Evolutionary conservation across 768 basidiomycete species (phyloP).

Genomic region (Lentinula edodes): DNA sequence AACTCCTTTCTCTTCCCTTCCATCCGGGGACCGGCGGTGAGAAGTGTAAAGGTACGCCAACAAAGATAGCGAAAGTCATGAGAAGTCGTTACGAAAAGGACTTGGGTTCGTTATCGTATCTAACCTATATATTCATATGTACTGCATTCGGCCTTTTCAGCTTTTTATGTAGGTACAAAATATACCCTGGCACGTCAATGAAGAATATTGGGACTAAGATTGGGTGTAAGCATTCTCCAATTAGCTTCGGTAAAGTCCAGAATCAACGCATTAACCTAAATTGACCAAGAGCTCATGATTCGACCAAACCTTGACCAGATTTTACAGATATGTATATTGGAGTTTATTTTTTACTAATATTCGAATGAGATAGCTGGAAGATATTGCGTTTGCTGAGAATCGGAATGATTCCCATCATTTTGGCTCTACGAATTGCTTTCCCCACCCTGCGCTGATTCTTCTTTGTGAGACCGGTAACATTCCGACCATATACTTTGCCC

Average conservation of each 20-base stretch:
- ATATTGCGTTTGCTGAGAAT: conserved; percentile 29
- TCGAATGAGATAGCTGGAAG: neutral
- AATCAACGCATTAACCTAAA: neutral
- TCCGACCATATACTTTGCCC: conserved; percentile 75
- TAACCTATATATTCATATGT: too few species aligned
- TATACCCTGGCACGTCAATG: neutral
- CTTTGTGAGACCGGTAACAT: conserved; percentile 66
- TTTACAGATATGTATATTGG: neutral
- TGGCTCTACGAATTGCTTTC: conserved; percentile 84
- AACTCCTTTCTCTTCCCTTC: too few species aligned
- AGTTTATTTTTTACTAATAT: neutral
- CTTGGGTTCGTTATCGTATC: too few species aligned
- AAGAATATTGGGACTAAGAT: neutral
- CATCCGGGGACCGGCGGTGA: too few species aligned
- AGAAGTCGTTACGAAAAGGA: too few species aligned
- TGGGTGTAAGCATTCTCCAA: neutral
- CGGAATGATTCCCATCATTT: conserved; percentile 87
- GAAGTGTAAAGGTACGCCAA: too few species aligned
- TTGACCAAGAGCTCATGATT: neutral
- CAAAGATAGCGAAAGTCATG: too few species aligned
- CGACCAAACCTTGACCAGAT: neutral
- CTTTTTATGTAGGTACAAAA: neutral
- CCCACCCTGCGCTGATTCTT: conserved; percentile 73
- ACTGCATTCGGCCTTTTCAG: too few species aligned
- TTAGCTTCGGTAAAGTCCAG: neutral